A percentile compares a stretch with the other conserved stretches of the same genome.
Evolutionary conservation across 106 monocot species (phyloP).

Genomic region (Apostasia shenzhenica): DNA sequence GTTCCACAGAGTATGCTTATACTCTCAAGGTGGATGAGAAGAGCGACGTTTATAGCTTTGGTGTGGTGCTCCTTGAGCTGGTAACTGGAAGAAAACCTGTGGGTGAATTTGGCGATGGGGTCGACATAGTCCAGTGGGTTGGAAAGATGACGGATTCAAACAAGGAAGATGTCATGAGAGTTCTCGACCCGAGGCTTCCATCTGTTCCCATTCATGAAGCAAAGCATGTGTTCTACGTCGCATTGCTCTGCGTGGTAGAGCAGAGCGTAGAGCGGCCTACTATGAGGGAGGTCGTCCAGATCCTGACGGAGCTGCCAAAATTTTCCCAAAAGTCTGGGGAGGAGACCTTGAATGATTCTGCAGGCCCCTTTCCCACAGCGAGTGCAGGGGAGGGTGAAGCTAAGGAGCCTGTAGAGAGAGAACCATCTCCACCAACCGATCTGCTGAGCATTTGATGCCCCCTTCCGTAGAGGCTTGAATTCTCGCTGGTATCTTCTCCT

Average conservation of each 20-base stretch:
- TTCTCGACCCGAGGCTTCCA: slow-evolving; percentile 55
- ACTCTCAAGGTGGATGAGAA: slow-evolving; percentile 92
- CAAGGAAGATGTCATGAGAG: slow-evolving; percentile 48
- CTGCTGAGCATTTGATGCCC: slow-evolving; percentile 27
- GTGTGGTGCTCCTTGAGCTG: slow-evolving; percentile 77
- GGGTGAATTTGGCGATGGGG: slow-evolving; percentile 86
- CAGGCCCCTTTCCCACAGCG: neutral
- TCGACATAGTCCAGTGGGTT: slow-evolving; percentile 92
- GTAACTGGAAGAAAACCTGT: slow-evolving; percentile 69
- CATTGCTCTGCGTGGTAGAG: slow-evolving; percentile 84
- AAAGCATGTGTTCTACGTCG: slow-evolving; percentile 71
- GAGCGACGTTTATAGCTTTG: slow-evolving; percentile 93
- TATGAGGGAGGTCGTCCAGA: slow-evolving; percentile 94
- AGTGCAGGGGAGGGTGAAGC: neutral
- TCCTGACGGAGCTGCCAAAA: slow-evolving; percentile 55
- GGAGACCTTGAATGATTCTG: neutral
- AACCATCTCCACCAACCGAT: slow-evolving; percentile 18
- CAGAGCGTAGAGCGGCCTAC: slow-evolving; percentile 81
- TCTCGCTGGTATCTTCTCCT: too few species aligned
- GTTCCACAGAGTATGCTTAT: slow-evolving; percentile 70
- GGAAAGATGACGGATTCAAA: slow-evolving; percentile 48
- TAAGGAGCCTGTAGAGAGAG: neutral
- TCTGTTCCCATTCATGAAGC: slow-evolving; percentile 47
- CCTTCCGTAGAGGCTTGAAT: neutral
- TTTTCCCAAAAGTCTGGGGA: neutral